phyloP scores from a whole-genome alignment of 1,284 basidiomycete genomes.

The Tausonia pullulans region DNA sequence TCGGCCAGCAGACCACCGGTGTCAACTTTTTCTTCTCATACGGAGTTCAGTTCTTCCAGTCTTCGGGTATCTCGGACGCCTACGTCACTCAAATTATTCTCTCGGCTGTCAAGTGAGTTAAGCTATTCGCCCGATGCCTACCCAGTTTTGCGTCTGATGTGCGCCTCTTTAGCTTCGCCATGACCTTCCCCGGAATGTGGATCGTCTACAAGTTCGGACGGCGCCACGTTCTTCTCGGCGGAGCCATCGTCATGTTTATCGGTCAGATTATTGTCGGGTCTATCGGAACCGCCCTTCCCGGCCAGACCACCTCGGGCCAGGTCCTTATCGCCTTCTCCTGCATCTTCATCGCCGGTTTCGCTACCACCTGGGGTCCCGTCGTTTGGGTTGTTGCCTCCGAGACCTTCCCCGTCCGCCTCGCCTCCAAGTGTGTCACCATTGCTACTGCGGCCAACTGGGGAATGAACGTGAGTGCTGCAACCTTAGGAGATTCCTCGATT shows the following conservation, averaged over 20 bases:
- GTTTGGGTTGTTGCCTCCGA: slow-evolving; percentile 31
- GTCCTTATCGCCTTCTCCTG: slow-evolving; percentile 40
- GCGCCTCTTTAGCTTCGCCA: slow-evolving; percentile 32
- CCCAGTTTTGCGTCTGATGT: slow-evolving; percentile 29
- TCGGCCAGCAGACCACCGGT: slow-evolving; percentile 35
- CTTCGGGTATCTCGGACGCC: slow-evolving; percentile 33
- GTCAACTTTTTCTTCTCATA: slow-evolving; percentile 27
- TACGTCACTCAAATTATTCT: slow-evolving; percentile 40
- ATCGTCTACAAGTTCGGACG: slow-evolving; percentile 38
- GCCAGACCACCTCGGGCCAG: slow-evolving; percentile 33
- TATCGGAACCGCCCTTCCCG: slow-evolving; percentile 24
- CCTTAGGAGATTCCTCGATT: neutral
- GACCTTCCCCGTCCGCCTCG: slow-evolving; percentile 36
- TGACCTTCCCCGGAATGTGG: slow-evolving; percentile 33
- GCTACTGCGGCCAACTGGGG: slow-evolving; percentile 19
- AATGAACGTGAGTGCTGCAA: neutral
- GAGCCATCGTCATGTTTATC: slow-evolving; percentile 32
- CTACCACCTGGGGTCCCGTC: slow-evolving; percentile 38
- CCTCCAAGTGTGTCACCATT: slow-evolving; percentile 34
- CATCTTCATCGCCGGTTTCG: slow-evolving; percentile 40
- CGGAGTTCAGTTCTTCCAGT: slow-evolving; percentile 31
- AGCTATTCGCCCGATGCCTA: slow-evolving; percentile 31
- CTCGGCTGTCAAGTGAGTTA: slow-evolving; percentile 33
- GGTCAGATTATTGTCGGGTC: slow-evolving; percentile 40
- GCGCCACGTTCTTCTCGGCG: slow-evolving; percentile 37